Percentiles rank a stretch among this genome's conserved stretches.
phyloP scores from a whole-genome alignment of 306 rosid species.

The Vicia villosa region DNA sequence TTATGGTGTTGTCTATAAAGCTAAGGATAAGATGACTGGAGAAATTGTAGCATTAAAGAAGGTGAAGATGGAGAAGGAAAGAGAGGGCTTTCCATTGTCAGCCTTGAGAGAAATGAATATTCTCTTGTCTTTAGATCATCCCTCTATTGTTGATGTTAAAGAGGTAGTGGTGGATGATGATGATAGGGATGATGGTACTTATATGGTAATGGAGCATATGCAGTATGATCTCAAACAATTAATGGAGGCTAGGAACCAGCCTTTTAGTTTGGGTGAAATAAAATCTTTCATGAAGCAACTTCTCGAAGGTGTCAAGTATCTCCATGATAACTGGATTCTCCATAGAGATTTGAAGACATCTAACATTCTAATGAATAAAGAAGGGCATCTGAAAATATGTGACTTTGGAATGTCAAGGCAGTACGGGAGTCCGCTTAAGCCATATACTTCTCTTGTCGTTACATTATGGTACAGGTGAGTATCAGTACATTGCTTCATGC shows the following conservation, averaged over 20 bases:
- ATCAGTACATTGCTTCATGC: not conserved
- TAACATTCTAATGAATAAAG: constrained; percentile 73
- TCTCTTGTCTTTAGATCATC: constrained; percentile 78
- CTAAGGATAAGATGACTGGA: constrained; percentile 79
- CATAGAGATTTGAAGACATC: constrained; percentile 95
- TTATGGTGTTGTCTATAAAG: constrained; percentile 92
- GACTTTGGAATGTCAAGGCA: constrained; percentile 96
- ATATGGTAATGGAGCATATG: constrained; percentile 97
- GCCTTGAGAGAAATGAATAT: constrained; percentile 93
- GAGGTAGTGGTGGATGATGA: constrained; percentile 78
- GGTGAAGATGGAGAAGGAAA: constrained; percentile 81
- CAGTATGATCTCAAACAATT: constrained; percentile 77
- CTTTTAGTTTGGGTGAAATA: constrained; percentile 74
- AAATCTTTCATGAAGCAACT: constrained; percentile 74
- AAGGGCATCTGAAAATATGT: constrained; percentile 82
- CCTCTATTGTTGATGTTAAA: constrained; percentile 83
- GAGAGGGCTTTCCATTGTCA: constrained; percentile 84
- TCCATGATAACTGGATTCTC: constrained; percentile 93
- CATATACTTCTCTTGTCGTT: constrained; percentile 84
- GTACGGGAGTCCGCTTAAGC: constrained; percentile 84
- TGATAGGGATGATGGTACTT: constrained; percentile 69
- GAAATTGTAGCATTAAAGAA: constrained; percentile 88
- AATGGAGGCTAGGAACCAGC: constrained; percentile 64
- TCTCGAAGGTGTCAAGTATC: constrained; percentile 83
- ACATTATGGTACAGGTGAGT: constrained; percentile 95